Evolutionary conservation across 495 filamentous ascomycete genomes (phyloP).

Genomic region (Penicillium atrosanguineum): DNA sequence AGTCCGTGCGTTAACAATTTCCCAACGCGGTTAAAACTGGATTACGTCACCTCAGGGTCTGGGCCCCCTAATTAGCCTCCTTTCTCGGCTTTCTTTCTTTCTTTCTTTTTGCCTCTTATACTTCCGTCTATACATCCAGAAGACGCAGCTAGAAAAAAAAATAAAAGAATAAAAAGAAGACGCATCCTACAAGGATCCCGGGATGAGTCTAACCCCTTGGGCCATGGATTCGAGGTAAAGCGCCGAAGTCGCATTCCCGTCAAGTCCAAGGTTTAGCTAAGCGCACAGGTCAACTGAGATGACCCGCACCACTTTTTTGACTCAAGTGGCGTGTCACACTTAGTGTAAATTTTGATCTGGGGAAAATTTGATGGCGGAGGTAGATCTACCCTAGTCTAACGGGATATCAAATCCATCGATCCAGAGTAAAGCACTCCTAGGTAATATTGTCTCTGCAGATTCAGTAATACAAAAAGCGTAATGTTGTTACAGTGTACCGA

Average conservation of each 20-base stretch:
- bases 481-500: too few species aligned
- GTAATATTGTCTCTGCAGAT: too few species aligned
- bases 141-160: too few species aligned
- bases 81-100: neutral
- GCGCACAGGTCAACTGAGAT: conserved; percentile 1
- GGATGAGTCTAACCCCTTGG: neutral
- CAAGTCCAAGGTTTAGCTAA: neutral
- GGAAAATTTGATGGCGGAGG: conserved; percentile 5
- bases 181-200: too few species aligned
- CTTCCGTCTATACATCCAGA: too few species aligned
- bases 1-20: conserved; percentile 6
- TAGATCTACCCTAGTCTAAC: conserved; percentile 4
- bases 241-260: neutral
- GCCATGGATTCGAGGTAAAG: neutral
- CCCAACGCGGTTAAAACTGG: conserved; percentile 3
- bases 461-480: too few species aligned
- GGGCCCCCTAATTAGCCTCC: conserved; percentile 21
- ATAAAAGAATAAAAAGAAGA: too few species aligned
- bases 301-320: neutral
- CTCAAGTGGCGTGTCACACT: conserved; percentile 4
- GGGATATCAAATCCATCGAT: too few species aligned
- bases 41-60: conserved; percentile 19
- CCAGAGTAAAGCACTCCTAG: too few species aligned
- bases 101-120: neutral
- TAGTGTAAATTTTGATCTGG: neutral